These are phyloP conservation scores for Aspergillus novofumigatus DNA, from an alignment of 2,329 filamentous ascomycete genomes.

Conservation along the genomic window DNA sequence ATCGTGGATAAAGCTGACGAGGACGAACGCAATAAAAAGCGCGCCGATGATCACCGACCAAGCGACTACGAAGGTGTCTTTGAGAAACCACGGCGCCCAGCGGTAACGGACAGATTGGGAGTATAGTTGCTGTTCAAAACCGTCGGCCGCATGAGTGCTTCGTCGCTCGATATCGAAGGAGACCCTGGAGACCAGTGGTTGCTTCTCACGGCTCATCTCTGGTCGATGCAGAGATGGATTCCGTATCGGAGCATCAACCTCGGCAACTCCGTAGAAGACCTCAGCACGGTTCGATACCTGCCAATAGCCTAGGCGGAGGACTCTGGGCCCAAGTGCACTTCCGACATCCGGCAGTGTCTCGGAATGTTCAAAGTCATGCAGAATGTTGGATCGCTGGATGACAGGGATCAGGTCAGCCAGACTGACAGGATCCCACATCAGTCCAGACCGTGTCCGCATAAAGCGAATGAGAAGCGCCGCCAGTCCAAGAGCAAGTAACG, in stretches of 20 bases:
- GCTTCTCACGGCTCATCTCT: slow-evolving; percentile 28
- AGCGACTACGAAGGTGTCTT: slow-evolving; percentile 59
- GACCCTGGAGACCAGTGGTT: slow-evolving; percentile 27
- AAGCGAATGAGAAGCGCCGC: slow-evolving; percentile 62
- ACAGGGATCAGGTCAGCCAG: slow-evolving; percentile 77
- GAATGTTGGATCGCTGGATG: slow-evolving; percentile 73
- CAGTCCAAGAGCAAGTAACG: slow-evolving; percentile 58
- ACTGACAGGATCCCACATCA: slow-evolving; percentile 80
- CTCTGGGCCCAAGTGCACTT: slow-evolving; percentile 52
- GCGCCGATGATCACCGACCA: slow-evolving; percentile 59
- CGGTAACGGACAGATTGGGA: slow-evolving; percentile 55
- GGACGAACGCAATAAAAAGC: slow-evolving; percentile 66
- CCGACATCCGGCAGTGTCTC: slow-evolving; percentile 52
- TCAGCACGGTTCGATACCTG: slow-evolving; percentile 61
- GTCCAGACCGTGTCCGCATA: slow-evolving; percentile 61
- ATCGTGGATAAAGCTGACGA: slow-evolving; percentile 72
- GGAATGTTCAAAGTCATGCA: slow-evolving; percentile 66
- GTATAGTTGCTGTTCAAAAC: slow-evolving; percentile 50
- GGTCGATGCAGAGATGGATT: slow-evolving; percentile 35
- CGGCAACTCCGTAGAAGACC: slow-evolving; percentile 77
- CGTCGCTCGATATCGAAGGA: slow-evolving; percentile 38
- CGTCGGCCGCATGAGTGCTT: slow-evolving; percentile 36
- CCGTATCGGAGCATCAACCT: slow-evolving; percentile 51
- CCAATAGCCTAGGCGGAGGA: slow-evolving; percentile 84
- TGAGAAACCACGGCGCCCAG: slow-evolving; percentile 74